These are phyloP conservation scores for Xylariales sp. DNA, from an alignment of 2,329 filamentous ascomycete genomes.

Conservation along the genomic window DNA sequence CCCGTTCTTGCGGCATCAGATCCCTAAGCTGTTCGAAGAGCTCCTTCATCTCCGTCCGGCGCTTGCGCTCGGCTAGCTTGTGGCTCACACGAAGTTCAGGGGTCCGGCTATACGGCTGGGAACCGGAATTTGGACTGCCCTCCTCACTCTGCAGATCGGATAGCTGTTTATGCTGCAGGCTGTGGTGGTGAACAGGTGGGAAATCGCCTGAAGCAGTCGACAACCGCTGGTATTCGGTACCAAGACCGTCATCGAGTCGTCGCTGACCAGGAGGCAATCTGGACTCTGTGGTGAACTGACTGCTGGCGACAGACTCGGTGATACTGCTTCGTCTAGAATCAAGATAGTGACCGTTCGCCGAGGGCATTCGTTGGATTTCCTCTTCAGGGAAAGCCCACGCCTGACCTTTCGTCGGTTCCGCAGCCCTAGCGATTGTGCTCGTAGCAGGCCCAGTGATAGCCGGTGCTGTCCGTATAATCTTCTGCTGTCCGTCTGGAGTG, in stretches of 20 bases:
- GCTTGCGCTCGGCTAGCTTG: slow-evolving; percentile 79
- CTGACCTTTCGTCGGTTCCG: slow-evolving; percentile 76
- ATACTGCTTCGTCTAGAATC: slow-evolving; percentile 72
- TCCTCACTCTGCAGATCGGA: slow-evolving; percentile 61
- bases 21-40: slow-evolving; percentile 77
- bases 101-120: slow-evolving; percentile 76
- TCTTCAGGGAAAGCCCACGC: slow-evolving; percentile 81
- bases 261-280: slow-evolving; percentile 67
- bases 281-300: slow-evolving; percentile 72
- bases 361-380: slow-evolving; percentile 50
- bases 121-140: slow-evolving; percentile 44
- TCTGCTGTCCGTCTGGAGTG: slow-evolving; percentile 47
- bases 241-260: slow-evolving; percentile 58
- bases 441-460: slow-evolving; percentile 69
- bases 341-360: slow-evolving; percentile 45
- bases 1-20: slow-evolving; percentile 73
- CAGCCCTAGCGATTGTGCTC: slow-evolving; percentile 62
- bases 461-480: slow-evolving; percentile 62
- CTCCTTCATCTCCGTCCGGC: slow-evolving; percentile 83
- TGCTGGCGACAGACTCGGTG: slow-evolving; percentile 73
- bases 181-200: slow-evolving; percentile 65
- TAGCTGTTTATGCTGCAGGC: slow-evolving; percentile 69
- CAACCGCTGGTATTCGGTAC: slow-evolving; percentile 41
- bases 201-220: slow-evolving; percentile 50
- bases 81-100: slow-evolving; percentile 79